phyloP scores from a whole-genome alignment of 177 flowering plant species.

The Vitis hybrid region DNA sequence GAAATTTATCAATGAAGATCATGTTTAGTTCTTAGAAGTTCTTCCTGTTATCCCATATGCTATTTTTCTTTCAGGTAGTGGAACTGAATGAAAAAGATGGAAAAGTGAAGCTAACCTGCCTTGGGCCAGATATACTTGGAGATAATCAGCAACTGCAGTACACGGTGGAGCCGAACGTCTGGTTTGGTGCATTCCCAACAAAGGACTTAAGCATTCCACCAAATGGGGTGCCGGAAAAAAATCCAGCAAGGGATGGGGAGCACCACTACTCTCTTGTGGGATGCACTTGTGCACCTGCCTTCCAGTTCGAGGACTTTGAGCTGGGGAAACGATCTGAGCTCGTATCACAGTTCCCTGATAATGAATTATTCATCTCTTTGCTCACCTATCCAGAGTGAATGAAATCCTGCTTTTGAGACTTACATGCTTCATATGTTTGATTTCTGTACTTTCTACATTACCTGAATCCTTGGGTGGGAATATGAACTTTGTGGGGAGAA shows the following conservation, averaged over 20 bases:
- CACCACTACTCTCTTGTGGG: constrained; percentile 80
- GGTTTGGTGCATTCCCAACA: constrained; percentile 82
- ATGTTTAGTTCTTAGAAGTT: no score
- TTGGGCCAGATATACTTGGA: constrained; percentile 33
- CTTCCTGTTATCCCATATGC: constrained; percentile 7
- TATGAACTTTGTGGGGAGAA: no score
- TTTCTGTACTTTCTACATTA: not conserved
- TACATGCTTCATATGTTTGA: no score
- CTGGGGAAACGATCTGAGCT: constrained; percentile 66
- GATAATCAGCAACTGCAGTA: constrained; percentile 35
- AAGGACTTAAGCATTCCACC: constrained; percentile 44
- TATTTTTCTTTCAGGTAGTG: constrained; percentile 20
- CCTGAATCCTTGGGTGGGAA: no score
- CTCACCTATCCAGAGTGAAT: constrained; percentile 49
- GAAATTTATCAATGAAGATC: no score
- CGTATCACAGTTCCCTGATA: constrained; percentile 46
- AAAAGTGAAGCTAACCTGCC: constrained; percentile 32
- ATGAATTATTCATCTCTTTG: constrained; percentile 45
- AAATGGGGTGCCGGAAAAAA: constrained; percentile 39
- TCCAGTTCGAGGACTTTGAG: constrained; percentile 87
- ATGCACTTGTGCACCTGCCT: constrained; percentile 94
- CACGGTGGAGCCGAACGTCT: constrained; percentile 67
- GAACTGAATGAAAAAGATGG: constrained; percentile 38
- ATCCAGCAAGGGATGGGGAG: constrained; percentile 54
- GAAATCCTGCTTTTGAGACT: not conserved